phyloP scores from a whole-genome alignment of 805 yeast genomes.

The Hanseniaspora clermontiae region DNA sequence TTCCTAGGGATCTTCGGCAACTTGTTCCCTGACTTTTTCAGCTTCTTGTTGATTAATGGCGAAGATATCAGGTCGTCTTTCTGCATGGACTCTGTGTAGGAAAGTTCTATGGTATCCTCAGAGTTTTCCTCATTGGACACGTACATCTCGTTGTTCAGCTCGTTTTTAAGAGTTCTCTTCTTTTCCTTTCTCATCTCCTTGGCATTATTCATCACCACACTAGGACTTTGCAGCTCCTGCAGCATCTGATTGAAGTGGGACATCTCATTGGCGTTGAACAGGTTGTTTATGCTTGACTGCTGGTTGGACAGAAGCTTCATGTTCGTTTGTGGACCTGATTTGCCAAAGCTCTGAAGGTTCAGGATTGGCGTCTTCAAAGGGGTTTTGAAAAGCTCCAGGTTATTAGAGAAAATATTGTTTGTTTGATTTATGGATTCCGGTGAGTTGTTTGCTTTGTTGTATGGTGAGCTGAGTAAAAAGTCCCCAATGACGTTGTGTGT shows the following conservation, averaged over 20 bases:
- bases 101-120: not conserved
- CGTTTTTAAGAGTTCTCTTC: constrained; percentile 6
- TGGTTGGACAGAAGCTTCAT: constrained; percentile 1
- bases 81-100: not conserved
- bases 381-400: constrained; percentile 6
- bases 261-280: not conserved
- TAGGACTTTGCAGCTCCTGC: constrained; percentile 6
- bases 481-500: constrained; percentile 4
- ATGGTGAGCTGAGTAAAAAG: constrained; percentile 6
- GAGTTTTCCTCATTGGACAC: not conserved
- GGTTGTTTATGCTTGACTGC: constrained; percentile 5
- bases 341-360: not conserved
- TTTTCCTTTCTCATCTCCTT: constrained; percentile 1
- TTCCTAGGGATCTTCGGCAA: not conserved
- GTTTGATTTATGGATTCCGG: not conserved
- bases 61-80: not conserved
- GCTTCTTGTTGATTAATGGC: not conserved
- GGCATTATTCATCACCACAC: not conserved
- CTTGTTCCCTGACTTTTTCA: constrained; percentile 4
- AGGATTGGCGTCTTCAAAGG: constrained; percentile 5
- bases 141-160: not conserved
- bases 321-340: not conserved
- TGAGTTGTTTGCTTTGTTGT: not conserved
- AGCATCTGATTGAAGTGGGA: not conserved
- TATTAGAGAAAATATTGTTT: not conserved